Conservation (phyloP, 129 eudicot species). For the Helianthus annuus region DNA sequence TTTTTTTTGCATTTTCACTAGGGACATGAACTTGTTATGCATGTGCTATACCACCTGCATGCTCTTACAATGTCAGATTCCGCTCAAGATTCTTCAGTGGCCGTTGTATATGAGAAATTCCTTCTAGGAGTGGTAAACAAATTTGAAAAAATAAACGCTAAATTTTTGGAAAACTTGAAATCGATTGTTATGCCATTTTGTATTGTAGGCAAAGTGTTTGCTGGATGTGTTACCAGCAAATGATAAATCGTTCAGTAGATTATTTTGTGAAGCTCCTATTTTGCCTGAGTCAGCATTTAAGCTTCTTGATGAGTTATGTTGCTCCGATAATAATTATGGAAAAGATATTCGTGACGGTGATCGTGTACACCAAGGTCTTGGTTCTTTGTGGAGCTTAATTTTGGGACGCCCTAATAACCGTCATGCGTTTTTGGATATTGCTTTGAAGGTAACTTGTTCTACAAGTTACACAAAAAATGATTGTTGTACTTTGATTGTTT, state of each 20-base stretch:
- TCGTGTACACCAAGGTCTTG: constrained; percentile 96
- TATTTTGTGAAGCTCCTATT: constrained; percentile 84
- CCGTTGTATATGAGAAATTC: constrained; percentile 69
- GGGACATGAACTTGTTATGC: constrained; percentile 97
- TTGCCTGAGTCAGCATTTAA: constrained; percentile 73
- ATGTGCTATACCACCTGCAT: constrained; percentile 74
- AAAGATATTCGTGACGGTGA: constrained; percentile 74
- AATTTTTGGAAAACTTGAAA: background rate
- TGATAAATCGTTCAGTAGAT: constrained; percentile 92
- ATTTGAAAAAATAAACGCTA: background rate
- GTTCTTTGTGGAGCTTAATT: constrained; percentile 86
- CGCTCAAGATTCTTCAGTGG: constrained; percentile 46
- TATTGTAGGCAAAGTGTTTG: constrained; percentile 68
- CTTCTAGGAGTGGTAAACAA: constrained; percentile 81
- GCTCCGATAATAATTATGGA: constrained; percentile 43
- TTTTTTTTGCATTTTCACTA: constrained; percentile 31
- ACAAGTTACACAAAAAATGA: background rate
- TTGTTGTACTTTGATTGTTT: background rate
- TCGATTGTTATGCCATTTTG: background rate
- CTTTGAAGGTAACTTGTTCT: constrained; percentile 60
- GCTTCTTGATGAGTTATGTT: constrained; percentile 74
- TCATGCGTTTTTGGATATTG: constrained; percentile 78
- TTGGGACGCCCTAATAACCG: constrained; percentile 70
- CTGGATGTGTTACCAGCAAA: constrained; percentile 77
- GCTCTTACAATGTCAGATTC: constrained; percentile 58